Evolutionary conservation across 1,284 basidiomycete species (phyloP).

Genomic region (Takashimella tepidaria): DNA sequence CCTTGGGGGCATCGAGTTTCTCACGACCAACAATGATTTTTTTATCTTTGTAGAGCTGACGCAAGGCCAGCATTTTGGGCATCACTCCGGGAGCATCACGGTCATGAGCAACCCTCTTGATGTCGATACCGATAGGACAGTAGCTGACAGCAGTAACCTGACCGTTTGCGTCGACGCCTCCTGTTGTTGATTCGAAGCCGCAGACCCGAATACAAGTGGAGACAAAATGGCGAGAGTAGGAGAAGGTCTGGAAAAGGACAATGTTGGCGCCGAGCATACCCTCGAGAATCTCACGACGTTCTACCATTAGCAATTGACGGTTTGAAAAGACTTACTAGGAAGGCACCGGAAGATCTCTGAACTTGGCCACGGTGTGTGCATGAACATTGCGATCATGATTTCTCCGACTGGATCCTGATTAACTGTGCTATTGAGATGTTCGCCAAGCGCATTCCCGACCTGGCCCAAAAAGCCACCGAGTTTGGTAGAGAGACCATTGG

Average conservation of each 20-base stretch:
- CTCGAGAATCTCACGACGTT: constrained; percentile 86
- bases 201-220: constrained; percentile 94
- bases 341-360: constrained; percentile 94
- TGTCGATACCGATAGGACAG: constrained; percentile 97
- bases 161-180: constrained; percentile 85
- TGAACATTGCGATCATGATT: constrained; percentile 77
- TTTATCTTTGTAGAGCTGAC: constrained; percentile 86
- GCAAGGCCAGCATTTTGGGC: constrained; percentile 82
- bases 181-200: constrained; percentile 80
- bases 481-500: constrained; percentile 13
- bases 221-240: constrained; percentile 91
- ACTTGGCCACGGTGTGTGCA: constrained; percentile 96
- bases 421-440: constrained; percentile 19
- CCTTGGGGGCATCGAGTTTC: constrained; percentile 97
- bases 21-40: constrained; percentile 99
- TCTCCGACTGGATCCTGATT: constrained; percentile 13
- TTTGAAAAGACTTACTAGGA: constrained; percentile 57
- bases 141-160: constrained; percentile 80
- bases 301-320: constrained; percentile 36
- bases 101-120: constrained; percentile 79
- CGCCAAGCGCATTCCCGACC: constrained; percentile 25
- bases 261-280: constrained; percentile 98
- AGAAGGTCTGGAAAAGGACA: constrained; percentile 96
- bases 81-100: constrained; percentile 71
- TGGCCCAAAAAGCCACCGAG: constrained; percentile 27